These are phyloP conservation scores for Lactarius quietus DNA, from an alignment of 768 basidiomycete genomes.

Conservation along the genomic window DNA sequence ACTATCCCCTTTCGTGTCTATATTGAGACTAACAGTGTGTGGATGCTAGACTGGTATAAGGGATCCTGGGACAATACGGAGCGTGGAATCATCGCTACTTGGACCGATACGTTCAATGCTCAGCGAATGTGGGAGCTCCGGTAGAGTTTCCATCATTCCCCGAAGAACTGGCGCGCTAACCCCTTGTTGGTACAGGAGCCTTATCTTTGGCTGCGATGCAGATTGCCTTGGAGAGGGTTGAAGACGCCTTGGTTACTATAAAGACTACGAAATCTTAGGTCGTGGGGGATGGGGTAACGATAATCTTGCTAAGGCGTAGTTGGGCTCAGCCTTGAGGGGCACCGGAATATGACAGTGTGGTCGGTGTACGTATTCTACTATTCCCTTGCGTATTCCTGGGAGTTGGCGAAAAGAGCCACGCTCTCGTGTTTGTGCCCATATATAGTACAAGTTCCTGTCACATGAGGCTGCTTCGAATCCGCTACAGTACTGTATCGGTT, in stretches of 20 bases:
- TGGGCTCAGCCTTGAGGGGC: background rate
- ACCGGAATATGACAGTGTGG: background rate
- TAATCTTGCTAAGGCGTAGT: no score
- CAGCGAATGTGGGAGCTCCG: constrained; percentile 6
- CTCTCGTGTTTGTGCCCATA: background rate
- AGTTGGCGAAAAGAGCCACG: background rate
- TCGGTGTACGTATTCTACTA: background rate
- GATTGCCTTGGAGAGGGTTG: constrained; percentile 25
- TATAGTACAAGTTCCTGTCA: no score
- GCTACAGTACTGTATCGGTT: no score
- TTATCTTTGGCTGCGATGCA: constrained; percentile 24
- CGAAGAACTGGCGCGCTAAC: background rate
- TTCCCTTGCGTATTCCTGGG: background rate
- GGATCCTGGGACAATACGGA: constrained; percentile 20
- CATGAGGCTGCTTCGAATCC: no score
- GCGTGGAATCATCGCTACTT: constrained; percentile 9
- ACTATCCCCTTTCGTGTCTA: background rate
- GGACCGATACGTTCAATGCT: constrained; percentile 18
- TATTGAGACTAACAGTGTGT: background rate
- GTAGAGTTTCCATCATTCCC: background rate
- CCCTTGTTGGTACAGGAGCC: constrained; percentile 19
- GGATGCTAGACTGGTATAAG: constrained; percentile 34
- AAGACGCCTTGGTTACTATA: constrained; percentile 17
- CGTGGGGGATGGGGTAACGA: background rate
- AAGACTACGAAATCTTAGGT: background rate